Percentiles rank a stretch among this genome's conserved stretches.
Conservation (phyloP, 352 stramenopile genomes). For the Pythium aphanidermatum region DNA sequence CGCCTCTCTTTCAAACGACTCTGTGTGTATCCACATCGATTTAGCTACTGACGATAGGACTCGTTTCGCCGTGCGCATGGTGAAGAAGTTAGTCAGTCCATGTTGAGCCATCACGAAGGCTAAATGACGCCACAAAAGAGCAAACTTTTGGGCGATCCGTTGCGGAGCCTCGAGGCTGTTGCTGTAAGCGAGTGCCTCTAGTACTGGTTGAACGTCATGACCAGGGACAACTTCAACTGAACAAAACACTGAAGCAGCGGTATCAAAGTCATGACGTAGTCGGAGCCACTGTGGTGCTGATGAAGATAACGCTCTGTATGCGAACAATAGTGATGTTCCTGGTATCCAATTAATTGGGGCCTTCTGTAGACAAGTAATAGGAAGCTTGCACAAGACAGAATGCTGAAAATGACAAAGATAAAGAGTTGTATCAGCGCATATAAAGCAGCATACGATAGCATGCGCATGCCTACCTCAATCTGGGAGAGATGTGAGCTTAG, state of each 20-base stretch:
- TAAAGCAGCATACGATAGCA: no score
- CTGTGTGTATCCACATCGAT: conserved; percentile 8
- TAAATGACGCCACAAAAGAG: conserved; percentile 9
- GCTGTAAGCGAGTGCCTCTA: conserved; percentile 13
- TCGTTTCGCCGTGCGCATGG: conserved; percentile 7
- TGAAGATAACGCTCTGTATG: conserved; percentile 1
- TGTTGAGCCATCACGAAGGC: no score
- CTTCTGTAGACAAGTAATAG: conserved; percentile 13
- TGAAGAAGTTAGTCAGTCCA: neutral
- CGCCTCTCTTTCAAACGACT: conserved; percentile 17
- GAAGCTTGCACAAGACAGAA: conserved; percentile 9
- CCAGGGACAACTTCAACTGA: neutral
- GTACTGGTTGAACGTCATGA: conserved; percentile 2
- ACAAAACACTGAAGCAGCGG: conserved; percentile 4
- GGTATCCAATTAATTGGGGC: conserved; percentile 14
- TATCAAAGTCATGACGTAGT: conserved; percentile 1
- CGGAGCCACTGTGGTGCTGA: neutral
- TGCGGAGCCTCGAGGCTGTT: conserved; percentile 11
- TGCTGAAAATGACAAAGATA: no score
- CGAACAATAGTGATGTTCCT: conserved; percentile 15
- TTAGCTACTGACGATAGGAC: conserved; percentile 4
- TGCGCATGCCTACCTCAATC: conserved; percentile 20
- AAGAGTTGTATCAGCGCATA: no score
- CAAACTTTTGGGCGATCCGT: conserved; percentile 5
- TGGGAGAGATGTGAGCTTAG: neutral